These are phyloP conservation scores for Apostasia ramifera DNA, from an alignment of 106 monocot genomes.

Conservation along the genomic window DNA sequence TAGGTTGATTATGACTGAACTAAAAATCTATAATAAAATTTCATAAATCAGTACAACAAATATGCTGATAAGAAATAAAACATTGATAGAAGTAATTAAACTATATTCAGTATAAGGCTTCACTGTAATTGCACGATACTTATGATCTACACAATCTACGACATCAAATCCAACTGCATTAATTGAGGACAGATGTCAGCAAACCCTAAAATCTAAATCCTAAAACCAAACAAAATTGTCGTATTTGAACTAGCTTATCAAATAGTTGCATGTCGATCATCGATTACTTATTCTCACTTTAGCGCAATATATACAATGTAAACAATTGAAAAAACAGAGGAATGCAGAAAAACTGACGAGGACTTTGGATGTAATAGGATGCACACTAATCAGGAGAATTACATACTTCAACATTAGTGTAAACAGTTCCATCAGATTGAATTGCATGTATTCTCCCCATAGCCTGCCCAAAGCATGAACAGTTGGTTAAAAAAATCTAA, in stretches of 20 bases:
- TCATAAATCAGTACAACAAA: no score
- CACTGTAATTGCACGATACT: no score
- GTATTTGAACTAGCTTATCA: no score
- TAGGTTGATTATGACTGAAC: no score
- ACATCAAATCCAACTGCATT: no score
- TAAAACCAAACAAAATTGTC: background rate
- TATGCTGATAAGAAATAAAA: no score
- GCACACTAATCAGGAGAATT: background rate
- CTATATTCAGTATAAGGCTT: no score
- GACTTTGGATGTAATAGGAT: background rate
- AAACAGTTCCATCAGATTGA: constrained; percentile 73
- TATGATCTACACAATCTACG: no score
- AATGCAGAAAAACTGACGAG: background rate
- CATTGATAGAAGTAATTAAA: no score
- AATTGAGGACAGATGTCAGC: no score
- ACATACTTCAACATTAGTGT: constrained; percentile 74
- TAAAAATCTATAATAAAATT: no score
- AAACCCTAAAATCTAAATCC: background rate
- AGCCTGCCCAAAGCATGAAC: constrained; percentile 29
- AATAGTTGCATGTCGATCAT: background rate
- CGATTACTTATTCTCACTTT: background rate
- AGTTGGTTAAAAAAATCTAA: background rate
- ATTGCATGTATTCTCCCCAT: constrained; percentile 98
- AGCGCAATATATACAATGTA: background rate
- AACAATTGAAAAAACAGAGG: background rate